These are phyloP conservation scores for Tillandsia leiboldiana DNA, from an alignment of 176 grass and related monocot genomes.

Conservation along the genomic window DNA sequence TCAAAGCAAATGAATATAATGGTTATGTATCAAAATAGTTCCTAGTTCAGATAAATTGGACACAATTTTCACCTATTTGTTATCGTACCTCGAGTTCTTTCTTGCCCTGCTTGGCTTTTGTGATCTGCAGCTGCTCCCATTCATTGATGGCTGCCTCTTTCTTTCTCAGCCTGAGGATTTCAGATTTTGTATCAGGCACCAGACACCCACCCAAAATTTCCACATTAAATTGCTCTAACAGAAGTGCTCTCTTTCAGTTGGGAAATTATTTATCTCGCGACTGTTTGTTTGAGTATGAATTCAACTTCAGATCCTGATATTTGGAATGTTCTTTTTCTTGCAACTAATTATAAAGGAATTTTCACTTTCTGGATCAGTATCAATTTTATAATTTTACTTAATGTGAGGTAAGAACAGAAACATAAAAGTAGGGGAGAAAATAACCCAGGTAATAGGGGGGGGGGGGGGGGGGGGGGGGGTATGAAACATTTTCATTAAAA, in stretches of 20 bases:
- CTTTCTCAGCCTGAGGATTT: constrained; percentile 45
- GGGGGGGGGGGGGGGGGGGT: too few species aligned
- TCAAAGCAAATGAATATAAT: constrained; percentile 10
- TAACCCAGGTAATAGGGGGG: too few species aligned
- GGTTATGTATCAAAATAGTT: constrained; percentile 2
- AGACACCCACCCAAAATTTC: constrained; percentile 1
- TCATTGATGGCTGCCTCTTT: constrained; percentile 49
- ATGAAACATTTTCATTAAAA: too few species aligned
- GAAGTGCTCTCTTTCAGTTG: not conserved
- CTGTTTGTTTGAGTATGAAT: too few species aligned
- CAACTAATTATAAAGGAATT: too few species aligned
- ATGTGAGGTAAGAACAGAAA: too few species aligned
- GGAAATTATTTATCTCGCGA: too few species aligned
- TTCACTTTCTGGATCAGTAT: too few species aligned
- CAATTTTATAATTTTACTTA: too few species aligned
- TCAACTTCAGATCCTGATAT: too few species aligned
- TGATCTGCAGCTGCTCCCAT: constrained; percentile 49
- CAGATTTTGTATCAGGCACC: constrained; percentile 17
- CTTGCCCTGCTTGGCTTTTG: constrained; percentile 44
- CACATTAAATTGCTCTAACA: not conserved
- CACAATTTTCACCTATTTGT: not conserved
- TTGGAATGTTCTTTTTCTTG: too few species aligned
- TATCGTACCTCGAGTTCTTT: constrained; percentile 43
- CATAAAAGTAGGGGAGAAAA: too few species aligned
- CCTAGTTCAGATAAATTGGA: not conserved